Conservation (phyloP, 2,329 filamentous ascomycete genomes). For the Tolypocladium inflatum region DNA sequence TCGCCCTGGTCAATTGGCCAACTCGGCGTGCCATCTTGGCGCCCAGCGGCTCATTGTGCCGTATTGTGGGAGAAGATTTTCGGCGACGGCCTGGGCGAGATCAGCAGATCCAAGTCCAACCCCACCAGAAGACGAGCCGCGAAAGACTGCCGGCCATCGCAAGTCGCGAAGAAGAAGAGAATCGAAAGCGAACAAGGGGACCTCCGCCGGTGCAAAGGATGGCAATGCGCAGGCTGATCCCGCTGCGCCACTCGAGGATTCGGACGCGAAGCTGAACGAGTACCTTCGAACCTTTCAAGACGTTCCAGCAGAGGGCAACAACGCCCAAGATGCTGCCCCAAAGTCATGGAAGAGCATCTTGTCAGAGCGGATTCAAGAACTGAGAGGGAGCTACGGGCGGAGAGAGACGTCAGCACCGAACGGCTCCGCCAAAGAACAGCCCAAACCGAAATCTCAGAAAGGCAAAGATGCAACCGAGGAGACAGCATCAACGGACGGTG, state of each 20-base stretch:
- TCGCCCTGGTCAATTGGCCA: constrained; percentile 8
- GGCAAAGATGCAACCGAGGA: neutral
- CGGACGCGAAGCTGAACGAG: neutral
- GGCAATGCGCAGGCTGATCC: neutral
- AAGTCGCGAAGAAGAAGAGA: neutral
- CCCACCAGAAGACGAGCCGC: neutral
- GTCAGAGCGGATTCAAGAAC: neutral
- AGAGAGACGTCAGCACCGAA: neutral
- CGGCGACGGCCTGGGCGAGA: neutral
- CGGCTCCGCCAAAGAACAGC: neutral
- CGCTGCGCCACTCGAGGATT: neutral
- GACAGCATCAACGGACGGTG: neutral
- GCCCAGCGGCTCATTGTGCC: neutral
- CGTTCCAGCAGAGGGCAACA: neutral
- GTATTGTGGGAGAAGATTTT: neutral
- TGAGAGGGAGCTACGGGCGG: neutral
- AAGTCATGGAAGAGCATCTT: neutral
- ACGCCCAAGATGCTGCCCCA: neutral
- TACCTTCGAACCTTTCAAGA: neutral
- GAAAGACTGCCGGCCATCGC: neutral
- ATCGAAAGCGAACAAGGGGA: neutral
- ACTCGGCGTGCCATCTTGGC: neutral
- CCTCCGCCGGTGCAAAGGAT: neutral
- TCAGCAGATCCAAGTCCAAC: neutral
- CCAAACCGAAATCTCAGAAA: neutral